These are phyloP conservation scores for Aureobasidium uvarum DNA, from an alignment of 2,329 filamentous ascomycete genomes.

Conservation along the genomic window DNA sequence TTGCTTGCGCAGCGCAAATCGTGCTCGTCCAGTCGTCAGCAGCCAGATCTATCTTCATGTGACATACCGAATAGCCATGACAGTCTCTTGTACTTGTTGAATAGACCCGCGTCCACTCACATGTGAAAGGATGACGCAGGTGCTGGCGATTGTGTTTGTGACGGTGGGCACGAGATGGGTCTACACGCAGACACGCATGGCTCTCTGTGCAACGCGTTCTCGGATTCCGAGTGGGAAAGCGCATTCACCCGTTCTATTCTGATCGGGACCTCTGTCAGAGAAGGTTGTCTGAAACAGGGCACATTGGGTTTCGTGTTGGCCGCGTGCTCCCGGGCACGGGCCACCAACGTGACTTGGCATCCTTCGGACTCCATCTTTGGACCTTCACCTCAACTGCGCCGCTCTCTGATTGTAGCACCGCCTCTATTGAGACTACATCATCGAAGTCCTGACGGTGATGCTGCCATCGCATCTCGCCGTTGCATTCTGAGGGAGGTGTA, in stretches of 20 bases:
- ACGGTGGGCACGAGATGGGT: slow-evolving; percentile 4
- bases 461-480: slow-evolving; percentile 12
- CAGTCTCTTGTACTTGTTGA: not conserved
- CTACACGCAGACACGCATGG: slow-evolving; percentile 20
- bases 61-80: not conserved
- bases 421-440: slow-evolving; percentile 9
- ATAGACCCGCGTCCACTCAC: not conserved
- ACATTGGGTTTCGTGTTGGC: slow-evolving; percentile 1
- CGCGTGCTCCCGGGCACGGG: not conserved
- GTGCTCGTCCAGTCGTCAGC: not conserved
- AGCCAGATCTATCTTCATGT: not conserved
- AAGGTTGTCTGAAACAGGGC: slow-evolving; percentile 21
- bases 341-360: slow-evolving; percentile 11
- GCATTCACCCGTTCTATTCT: slow-evolving; percentile 11
- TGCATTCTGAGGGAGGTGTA: slow-evolving; percentile 3
- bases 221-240: not conserved
- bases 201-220: slow-evolving; percentile 3
- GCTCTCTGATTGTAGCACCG: slow-evolving; percentile 13
- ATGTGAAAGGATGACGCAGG: slow-evolving; percentile 8
- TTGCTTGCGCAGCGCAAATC: not conserved
- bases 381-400: slow-evolving; percentile 20
- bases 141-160: slow-evolving; percentile 2
- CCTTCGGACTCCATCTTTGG: slow-evolving; percentile 12
- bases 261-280: not conserved
- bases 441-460: slow-evolving; percentile 1